Base-by-base conservation (phyloP, 192 early-diverging fungal genomes). In the Tieghemiomyces parasiticus region DNA sequence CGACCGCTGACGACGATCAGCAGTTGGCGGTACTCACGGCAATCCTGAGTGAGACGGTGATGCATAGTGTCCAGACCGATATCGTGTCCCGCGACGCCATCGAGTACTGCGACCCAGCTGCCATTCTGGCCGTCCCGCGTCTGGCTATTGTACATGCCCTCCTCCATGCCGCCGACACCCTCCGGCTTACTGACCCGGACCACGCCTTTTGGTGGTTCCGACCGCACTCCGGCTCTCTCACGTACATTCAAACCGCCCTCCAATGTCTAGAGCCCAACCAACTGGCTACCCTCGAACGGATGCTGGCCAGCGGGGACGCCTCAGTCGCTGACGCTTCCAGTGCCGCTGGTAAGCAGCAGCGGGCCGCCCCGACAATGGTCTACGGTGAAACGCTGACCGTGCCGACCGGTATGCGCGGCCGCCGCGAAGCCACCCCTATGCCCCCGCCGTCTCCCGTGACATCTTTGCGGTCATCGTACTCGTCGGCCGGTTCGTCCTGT, bases 121-220 rank as follows among this genome's bases (percentile, higher is more conserved):
- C 81, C 42, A 78, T 85, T 4, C 46, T 85, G 33, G 74, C 79
- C 2, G 61, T 83, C 9, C 83, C 83, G 0, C 67, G 83, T 0
- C 65, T 85, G 45, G 66, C 80, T 55, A 75, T 85, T 35, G 66
- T 83, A 44, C 63, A 74, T 19, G 83, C 73, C 2, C 67, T 85
- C 1, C 63, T 64, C 32, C 70, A 74, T 63, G 67, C 73, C n/a
- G 67, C 76, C 26, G 78, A 79, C 32, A 68, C 74, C 42, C 68
- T 82, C 61, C 66, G 72, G 61, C 71, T 85, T 59, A 70, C 71
- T 4, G 73, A 80, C 52, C 60, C 70, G 6, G 74, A 78, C n/a
- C 50, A 59, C 30, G 64, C 60, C 31, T 78, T 85, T 46, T 74
- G 83, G 58, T 85, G 81, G 79, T 82, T 85, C 71, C 65, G 79